These are phyloP conservation scores for Anthracocystis setariae DNA, from an alignment of 1,284 basidiomycete species.

Conservation along the genomic window DNA sequence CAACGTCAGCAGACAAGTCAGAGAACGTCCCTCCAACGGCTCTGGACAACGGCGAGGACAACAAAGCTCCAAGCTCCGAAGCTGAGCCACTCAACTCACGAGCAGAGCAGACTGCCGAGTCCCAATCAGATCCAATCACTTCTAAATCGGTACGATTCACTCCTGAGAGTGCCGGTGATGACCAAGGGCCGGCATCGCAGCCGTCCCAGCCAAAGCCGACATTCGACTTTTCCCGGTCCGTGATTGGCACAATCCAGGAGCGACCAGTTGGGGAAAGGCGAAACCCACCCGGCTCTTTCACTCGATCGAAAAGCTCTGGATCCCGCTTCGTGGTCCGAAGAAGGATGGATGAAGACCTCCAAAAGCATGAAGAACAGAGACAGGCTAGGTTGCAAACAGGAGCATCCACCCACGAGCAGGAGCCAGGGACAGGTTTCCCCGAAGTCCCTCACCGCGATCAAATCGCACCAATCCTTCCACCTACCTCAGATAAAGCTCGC, in stretches of 20 bases:
- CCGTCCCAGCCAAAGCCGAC: constrained; percentile 2
- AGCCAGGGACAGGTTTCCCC: constrained; percentile 45
- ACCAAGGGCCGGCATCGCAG: background rate
- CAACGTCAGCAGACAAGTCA: background rate
- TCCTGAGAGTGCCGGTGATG: background rate
- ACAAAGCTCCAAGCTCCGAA: background rate
- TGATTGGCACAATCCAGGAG: constrained; percentile 44
- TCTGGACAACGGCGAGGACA: background rate
- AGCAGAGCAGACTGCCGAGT: background rate
- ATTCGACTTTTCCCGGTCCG: constrained; percentile 17
- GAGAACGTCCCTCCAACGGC: no score
- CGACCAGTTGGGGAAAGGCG: constrained; percentile 22
- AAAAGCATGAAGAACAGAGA: constrained; percentile 36
- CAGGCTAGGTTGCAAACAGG: constrained; percentile 12
- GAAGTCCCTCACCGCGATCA: constrained; percentile 29
- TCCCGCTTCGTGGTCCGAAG: constrained; percentile 40
- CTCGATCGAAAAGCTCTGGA: constrained; percentile 18
- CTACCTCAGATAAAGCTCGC: constrained; percentile 3
- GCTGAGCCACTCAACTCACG: no score
- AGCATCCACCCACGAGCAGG: constrained; percentile 19
- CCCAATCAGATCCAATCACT: background rate
- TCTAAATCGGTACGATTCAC: constrained; percentile 20
- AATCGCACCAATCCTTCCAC: constrained; percentile 35
- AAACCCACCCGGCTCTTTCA: background rate
- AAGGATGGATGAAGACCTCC: constrained; percentile 48